Conservation (phyloP, 2,329 filamentous ascomycete genomes). For the Penicillium frequentans region DNA sequence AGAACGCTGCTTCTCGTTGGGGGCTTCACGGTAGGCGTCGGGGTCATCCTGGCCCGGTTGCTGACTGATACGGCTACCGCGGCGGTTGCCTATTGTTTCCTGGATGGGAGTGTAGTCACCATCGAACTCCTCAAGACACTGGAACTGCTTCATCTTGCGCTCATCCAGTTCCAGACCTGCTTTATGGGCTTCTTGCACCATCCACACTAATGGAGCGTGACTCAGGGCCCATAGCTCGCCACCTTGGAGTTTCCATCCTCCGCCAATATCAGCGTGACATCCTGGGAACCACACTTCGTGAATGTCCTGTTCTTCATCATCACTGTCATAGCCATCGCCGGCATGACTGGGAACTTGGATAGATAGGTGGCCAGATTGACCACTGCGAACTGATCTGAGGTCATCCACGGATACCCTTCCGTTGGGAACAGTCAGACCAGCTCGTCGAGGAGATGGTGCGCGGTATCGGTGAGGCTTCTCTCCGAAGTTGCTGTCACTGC, state of each 20-base stretch:
- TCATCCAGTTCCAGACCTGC: constrained; percentile 72
- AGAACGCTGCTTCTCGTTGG: constrained; percentile 24
- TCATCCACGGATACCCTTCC: constrained; percentile 31
- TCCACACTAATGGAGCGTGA: constrained; percentile 69
- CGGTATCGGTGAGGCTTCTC: constrained; percentile 29
- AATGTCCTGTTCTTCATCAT: constrained; percentile 62
- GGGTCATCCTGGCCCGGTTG: constrained; percentile 13
- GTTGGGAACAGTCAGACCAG: constrained; percentile 30
- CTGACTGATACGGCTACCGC: constrained; percentile 8
- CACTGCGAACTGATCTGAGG: constrained; percentile 29
- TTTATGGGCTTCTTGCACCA: constrained; percentile 63
- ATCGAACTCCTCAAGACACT: constrained; percentile 55
- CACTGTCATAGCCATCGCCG: constrained; percentile 23
- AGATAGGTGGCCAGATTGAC: constrained; percentile 27
- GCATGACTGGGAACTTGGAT: constrained; percentile 27
- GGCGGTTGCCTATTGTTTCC: constrained; percentile 19
- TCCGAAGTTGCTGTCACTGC: constrained; percentile 13
- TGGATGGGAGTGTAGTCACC: constrained; percentile 38
- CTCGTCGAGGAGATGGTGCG: constrained; percentile 19
- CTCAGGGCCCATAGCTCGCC: constrained; percentile 61
- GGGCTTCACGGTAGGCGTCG: constrained; percentile 11
- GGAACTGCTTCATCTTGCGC: constrained; percentile 65
- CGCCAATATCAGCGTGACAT: constrained; percentile 75
- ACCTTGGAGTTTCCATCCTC: constrained; percentile 65
- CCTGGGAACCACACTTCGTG: constrained; percentile 75